Percentiles rank a stretch among this genome's conserved stretches.
These are phyloP conservation scores for Carex pumila DNA, from an alignment of 176 grass and related monocot genomes.

Conservation along the genomic window DNA sequence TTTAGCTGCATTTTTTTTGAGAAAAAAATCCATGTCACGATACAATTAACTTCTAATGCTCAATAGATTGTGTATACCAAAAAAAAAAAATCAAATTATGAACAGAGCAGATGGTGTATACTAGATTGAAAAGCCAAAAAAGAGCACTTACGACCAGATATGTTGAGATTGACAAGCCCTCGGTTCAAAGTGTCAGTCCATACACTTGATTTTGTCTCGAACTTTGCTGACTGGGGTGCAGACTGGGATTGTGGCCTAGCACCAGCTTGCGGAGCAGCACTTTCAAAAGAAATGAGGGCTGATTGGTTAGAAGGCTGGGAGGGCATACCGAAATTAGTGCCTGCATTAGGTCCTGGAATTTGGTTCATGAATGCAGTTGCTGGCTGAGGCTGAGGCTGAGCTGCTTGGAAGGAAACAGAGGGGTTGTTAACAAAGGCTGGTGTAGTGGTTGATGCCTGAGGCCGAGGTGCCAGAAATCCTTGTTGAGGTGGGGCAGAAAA, in stretches of 20 bases:
- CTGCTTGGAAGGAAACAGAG: conserved; percentile 33
- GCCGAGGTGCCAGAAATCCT: conserved; percentile 30
- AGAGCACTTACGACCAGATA: conserved; percentile 87
- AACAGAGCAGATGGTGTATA: not conserved
- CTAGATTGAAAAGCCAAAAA: not conserved
- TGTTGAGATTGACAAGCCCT: conserved; percentile 89
- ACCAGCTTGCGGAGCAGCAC: conserved; percentile 40
- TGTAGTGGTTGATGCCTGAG: not conserved
- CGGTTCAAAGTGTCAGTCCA: conserved; percentile 91
- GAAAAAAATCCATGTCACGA: not conserved
- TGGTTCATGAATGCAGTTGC: conserved; percentile 21
- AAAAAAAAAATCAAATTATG: not conserved
- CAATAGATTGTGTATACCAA: not conserved
- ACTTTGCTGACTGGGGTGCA: conserved; percentile 55
- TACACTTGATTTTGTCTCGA: conserved; percentile 79
- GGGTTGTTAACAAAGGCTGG: conserved; percentile 22
- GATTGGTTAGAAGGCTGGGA: conserved; percentile 13
- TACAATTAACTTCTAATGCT: not conserved
- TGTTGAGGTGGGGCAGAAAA: conserved; percentile 32
- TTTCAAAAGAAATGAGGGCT: conserved; percentile 35
- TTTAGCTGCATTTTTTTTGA: conserved; percentile 50
- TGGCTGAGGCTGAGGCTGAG: conserved; percentile 30
- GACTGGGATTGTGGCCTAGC: not conserved
- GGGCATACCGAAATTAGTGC: not conserved
- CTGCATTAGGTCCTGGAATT: conserved; percentile 20